Percentiles rank a stretch among this genome's conserved stretches.
Evolutionary conservation across 805 yeast genomes (phyloP).

Genomic region (Saccharomycopsis amapae): DNA sequence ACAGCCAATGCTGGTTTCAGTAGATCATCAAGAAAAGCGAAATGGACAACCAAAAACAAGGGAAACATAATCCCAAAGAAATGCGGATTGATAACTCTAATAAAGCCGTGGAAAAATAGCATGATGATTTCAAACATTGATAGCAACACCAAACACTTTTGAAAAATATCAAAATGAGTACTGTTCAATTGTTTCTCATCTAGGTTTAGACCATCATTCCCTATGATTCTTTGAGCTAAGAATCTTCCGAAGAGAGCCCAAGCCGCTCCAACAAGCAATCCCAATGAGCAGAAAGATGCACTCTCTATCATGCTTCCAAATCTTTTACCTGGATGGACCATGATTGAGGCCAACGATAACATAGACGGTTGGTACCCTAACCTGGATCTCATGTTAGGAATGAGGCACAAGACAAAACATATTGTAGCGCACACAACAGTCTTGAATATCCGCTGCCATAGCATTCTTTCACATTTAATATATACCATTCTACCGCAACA

Average conservation of each 20-base stretch:
- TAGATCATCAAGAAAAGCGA: conserved; percentile 36
- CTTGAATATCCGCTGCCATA: conserved; percentile 33
- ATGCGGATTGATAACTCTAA: conserved; percentile 40
- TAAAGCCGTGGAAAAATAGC: conserved; percentile 44
- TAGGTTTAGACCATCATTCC: conserved; percentile 25
- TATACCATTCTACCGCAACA: no score
- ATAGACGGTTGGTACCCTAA: conserved; percentile 39
- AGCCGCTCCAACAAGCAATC: conserved; percentile 36
- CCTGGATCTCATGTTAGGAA: conserved; percentile 29
- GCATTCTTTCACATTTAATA: neutral
- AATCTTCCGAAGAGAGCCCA: conserved; percentile 37
- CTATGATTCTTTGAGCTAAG: conserved; percentile 34
- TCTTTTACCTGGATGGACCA: conserved; percentile 44
- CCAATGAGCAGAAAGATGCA: conserved; percentile 34
- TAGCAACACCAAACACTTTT: conserved; percentile 37
- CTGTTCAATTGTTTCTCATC: conserved; percentile 29
- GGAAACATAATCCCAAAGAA: conserved; percentile 42
- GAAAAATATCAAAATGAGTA: conserved; percentile 28
- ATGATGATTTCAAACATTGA: conserved; percentile 39
- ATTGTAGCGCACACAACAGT: conserved; percentile 34
- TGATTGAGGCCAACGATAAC: conserved; percentile 40
- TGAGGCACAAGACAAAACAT: conserved; percentile 36
- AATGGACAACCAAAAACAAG: conserved; percentile 43
- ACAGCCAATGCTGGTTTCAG: conserved; percentile 28
- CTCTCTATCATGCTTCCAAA: conserved; percentile 42